Evolutionary conservation across 2,329 filamentous ascomycete genomes (phyloP).

Genomic region (Fusarium camptoceras): DNA sequence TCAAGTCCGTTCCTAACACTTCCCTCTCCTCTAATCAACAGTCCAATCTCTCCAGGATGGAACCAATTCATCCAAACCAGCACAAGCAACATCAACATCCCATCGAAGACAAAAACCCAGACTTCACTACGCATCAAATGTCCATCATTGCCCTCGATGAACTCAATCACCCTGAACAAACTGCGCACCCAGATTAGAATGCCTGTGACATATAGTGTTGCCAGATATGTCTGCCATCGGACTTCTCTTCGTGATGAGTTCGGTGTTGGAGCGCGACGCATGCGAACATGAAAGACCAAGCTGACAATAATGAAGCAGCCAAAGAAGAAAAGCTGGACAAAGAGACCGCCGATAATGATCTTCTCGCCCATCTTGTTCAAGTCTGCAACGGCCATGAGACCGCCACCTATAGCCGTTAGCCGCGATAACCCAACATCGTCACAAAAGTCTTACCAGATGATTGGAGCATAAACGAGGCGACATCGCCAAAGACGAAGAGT

Average conservation of each 20-base stretch:
- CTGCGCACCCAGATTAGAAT: conserved; percentile 56
- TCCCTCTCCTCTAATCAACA: conserved; percentile 41
- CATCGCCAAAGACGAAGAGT: conserved; percentile 64
- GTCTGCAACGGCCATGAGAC: conserved; percentile 40
- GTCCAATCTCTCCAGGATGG: conserved; percentile 46
- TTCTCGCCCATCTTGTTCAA: conserved; percentile 54
- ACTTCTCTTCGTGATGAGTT: conserved; percentile 28
- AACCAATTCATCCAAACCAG: conserved; percentile 49
- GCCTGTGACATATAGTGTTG: conserved; percentile 44
- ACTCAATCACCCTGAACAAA: conserved; percentile 58
- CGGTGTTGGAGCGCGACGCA: conserved; percentile 27
- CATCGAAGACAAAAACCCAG: conserved; percentile 55
- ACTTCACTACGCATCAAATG: conserved; percentile 51
- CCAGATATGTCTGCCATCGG: conserved; percentile 51
- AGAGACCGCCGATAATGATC: conserved; percentile 64
- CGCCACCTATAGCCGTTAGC: conserved; percentile 32
- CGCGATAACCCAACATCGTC: neutral
- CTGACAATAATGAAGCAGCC: conserved; percentile 62
- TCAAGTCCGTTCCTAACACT: conserved; percentile 42
- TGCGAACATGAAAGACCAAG: conserved; percentile 57
- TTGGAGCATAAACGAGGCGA: conserved; percentile 57
- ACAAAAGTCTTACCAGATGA: conserved; percentile 21
- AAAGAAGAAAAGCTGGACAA: conserved; percentile 68
- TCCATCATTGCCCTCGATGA: conserved; percentile 52
- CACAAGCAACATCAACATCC: conserved; percentile 50